phyloP scores from a whole-genome alignment of 139 green algal species.

The Chlorella sp. region DNA sequence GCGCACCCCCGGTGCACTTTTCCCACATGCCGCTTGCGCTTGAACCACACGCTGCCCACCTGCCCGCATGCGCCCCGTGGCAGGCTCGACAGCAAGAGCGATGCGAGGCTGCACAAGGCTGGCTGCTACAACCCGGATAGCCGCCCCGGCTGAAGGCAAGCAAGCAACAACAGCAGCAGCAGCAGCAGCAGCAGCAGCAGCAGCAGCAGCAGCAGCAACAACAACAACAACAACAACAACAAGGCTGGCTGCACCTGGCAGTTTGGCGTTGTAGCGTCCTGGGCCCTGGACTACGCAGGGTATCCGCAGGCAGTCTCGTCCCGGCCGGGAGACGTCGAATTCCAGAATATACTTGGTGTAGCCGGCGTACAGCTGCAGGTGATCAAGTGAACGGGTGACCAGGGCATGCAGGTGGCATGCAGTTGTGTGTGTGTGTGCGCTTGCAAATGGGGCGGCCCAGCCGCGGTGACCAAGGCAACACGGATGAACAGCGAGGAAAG shows the following conservation, averaged over 20 bases:
- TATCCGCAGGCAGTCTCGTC: constrained; percentile 44
- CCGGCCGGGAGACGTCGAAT: constrained; percentile 67
- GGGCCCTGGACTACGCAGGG: not conserved
- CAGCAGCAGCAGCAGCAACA: not conserved
- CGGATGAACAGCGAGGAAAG: not conserved
- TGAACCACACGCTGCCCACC: not conserved
- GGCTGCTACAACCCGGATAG: not conserved
- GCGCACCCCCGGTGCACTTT: not conserved
- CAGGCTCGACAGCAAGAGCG: not conserved
- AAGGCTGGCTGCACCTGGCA: not conserved
- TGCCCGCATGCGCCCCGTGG: not conserved
- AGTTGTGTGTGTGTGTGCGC: not conserved
- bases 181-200: not conserved
- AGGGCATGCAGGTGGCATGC: not conserved
- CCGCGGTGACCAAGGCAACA: no score
- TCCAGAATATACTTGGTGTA: constrained; percentile 11
- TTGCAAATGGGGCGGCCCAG: no score
- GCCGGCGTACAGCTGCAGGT: constrained; percentile 10
- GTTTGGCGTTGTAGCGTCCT: not conserved
- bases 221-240: not conserved
- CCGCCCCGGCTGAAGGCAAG: not conserved
- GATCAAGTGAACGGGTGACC: not conserved
- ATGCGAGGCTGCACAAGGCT: not conserved
- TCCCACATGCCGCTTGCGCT: not conserved
- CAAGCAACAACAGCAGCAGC: not conserved